Evolutionary conservation across 345 rosid genomes (phyloP), one percentile per base, ranked within the genome.

Genomic region (Brassica cretica): DNA sequence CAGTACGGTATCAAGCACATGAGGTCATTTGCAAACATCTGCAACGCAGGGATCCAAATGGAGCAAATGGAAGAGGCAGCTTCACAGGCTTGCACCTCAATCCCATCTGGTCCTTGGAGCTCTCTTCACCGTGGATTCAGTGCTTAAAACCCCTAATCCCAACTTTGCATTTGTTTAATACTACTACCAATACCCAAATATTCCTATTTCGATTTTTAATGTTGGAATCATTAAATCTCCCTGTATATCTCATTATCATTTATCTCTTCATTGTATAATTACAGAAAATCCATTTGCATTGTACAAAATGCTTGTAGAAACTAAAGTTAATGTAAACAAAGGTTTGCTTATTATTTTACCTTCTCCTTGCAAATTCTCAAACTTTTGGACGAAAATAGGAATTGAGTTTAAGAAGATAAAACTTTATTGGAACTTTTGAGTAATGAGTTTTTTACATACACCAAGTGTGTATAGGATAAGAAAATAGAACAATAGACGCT

Each of bases 1-100:
- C 94, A 91, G 74, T 96, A 96, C 6, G 99, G 99, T 65, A 96
- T 96, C 96, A 93, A 91, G 77, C 95, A 96, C 84, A 96, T 87
- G 96, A 89, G 97, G 15, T 89, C 98, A 24, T 24, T 96, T 14
- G 99, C 93, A 59, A 96, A 96, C 85, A 68, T 96, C 8, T 96
- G 99, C 88, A 93, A 91, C 76, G 90, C 89, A 30, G 92, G 98
- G 78, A 82, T 91, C 71, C 75, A n/a, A 15, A 67, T 71, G 8
- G 86, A 86, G 70, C 91, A 88, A 75, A 87, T 96, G 96, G 84
- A 76, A 0, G 98, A 91, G 78, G 97, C 93, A 76, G 83, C 99
- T n/a, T 84, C 91, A 33, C 96, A 96, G 76, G 96, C 99, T 75
- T 96, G 99, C 76, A 78, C 74, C 25, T 81, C 70, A 58, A 19